Conservation (phyloP, 2,329 filamentous ascomycete species). For the Claviceps capensis region DNA sequence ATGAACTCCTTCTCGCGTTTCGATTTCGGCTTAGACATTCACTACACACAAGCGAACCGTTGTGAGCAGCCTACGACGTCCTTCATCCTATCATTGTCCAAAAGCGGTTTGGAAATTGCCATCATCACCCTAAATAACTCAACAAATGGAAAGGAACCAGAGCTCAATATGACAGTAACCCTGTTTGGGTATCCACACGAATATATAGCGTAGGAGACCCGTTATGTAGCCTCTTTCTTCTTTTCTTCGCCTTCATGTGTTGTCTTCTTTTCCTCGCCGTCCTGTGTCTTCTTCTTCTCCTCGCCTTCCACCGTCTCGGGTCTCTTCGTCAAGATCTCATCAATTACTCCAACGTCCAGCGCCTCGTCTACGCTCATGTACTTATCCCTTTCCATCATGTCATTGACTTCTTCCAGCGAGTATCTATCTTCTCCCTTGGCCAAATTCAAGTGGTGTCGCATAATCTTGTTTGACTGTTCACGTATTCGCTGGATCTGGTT, state of each 20-base stretch:
- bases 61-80: background rate
- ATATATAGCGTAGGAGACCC: background rate
- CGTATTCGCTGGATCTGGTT: slow-evolving; percentile 88
- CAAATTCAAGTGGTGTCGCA: slow-evolving; percentile 71
- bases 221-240: slow-evolving; percentile 1
- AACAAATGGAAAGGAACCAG: no score
- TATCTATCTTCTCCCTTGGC: slow-evolving; percentile 62
- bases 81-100: background rate
- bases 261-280: slow-evolving; percentile 16
- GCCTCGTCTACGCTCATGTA: slow-evolving; percentile 86
- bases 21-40: background rate
- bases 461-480: slow-evolving; percentile 79
- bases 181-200: background rate
- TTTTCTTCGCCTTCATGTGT: slow-evolving; percentile 6
- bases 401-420: slow-evolving; percentile 71
- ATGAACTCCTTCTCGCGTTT: background rate
- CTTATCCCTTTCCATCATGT: slow-evolving; percentile 92
- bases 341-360: slow-evolving; percentile 77
- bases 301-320: slow-evolving; percentile 24
- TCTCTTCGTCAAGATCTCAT: slow-evolving; percentile 67
- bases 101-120: background rate
- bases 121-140: no score
- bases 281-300: slow-evolving; percentile 10
- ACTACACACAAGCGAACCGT: background rate
- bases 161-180: background rate